Base-by-base conservation (phyloP, 495 filamentous ascomycete species). In the Elasticomyces elasticus region DNA sequence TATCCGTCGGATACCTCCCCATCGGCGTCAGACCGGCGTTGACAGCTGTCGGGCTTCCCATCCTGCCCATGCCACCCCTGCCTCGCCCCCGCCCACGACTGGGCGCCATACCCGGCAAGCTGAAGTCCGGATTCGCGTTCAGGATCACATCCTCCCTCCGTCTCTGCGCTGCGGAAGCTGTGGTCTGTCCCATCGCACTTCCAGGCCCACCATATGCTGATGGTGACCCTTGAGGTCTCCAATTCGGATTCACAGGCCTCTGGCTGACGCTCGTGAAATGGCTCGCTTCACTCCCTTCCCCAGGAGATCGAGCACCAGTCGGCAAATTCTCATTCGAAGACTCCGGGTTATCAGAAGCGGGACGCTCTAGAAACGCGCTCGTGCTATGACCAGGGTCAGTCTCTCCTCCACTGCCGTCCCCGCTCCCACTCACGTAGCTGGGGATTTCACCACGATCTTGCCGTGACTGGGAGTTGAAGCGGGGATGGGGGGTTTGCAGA, bases 211-310 rank as follows among this genome's bases (percentile, higher is more conserved):
- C 49, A 20, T 52, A 56, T 0, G 28, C 35, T 0, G 37, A 20
- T 30, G 31, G 26, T 0, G 52, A 33, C 3, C 13, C 13, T n/a
- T 37, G 43, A 15, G 70, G 86, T 67, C 70, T 68, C 89, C 89
- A 95, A 28, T 81, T 80, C 3, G 89, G 89, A 65, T 95, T 95
- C 19, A 92, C 69, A n/a, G 84, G 82, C 24, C 89, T 77, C 70
- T 94, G 86, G 0, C 82, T 87, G 37, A 95, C 81, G 23, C 83
- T 87, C 12, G 89, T 94, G 71, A 91, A 94, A 54, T 83, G 82
- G 52, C 82, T 86, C 27, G 78, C 73, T 55, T 90, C 86, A 54
- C 82, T 87, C 10, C 54, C 53, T 59, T 83, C 79, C 43, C 87
- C 79, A 49, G 87, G 87, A 65, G 80, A 86, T 61, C 85, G 75